Evolutionary conservation across 345 rosid genomes (phyloP).

Genomic region (Passiflora organensis): DNA sequence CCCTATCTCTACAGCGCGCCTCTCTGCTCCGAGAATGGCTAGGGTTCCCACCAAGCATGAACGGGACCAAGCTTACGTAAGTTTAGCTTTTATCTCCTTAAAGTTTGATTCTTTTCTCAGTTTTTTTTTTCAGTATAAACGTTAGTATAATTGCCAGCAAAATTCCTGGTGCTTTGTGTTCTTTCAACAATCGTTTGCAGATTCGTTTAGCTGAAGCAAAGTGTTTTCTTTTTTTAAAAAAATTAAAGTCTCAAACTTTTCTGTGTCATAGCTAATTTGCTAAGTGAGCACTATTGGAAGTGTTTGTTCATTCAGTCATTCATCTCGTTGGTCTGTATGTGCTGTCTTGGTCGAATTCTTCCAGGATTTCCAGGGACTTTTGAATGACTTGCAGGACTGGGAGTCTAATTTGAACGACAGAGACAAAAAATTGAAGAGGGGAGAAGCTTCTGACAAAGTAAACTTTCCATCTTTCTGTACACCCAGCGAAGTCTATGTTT

Average conservation of each 20-base stretch:
- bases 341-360: conserved; percentile 9
- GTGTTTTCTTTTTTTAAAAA: no score
- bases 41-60: conserved; percentile 51
- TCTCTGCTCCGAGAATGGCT: conserved; percentile 26
- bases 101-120: neutral
- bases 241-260: neutral
- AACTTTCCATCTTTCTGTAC: neutral
- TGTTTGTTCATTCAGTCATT: no score
- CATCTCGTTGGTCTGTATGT: neutral
- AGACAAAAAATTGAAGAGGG: conserved; percentile 52
- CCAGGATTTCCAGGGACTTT: conserved; percentile 86
- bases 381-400: conserved; percentile 97
- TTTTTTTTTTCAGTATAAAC: neutral
- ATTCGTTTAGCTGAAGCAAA: no score
- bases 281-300: neutral
- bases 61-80: conserved; percentile 61
- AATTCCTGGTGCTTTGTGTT: neutral
- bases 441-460: conserved; percentile 32
- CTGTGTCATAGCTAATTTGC: neutral
- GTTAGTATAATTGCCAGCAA: neutral
- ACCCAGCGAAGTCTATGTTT: no score
- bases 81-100: no score
- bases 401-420: conserved; percentile 55
- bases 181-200: no score
- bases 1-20: no score